phyloP scores from a whole-genome alignment of 192 early-diverging fungal species.

The Kickxella alabastrina region DNA sequence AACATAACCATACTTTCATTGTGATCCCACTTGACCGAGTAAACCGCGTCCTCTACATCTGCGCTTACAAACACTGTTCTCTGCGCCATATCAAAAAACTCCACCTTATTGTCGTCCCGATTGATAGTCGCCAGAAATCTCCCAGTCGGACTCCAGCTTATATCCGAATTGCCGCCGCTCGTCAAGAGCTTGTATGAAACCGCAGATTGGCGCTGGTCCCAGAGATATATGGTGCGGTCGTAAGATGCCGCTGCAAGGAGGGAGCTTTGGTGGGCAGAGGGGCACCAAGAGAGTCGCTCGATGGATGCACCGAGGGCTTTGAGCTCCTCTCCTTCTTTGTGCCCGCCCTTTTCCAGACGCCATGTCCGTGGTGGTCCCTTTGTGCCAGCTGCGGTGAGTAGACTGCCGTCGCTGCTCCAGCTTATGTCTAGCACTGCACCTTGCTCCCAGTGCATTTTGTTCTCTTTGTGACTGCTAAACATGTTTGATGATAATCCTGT shows the following conservation, averaged over 20 bases:
- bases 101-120: constrained; percentile 27
- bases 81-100: constrained; percentile 34
- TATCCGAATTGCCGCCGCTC: constrained; percentile 14
- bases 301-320: constrained; percentile 20
- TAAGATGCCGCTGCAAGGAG: constrained; percentile 32
- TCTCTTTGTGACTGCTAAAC: constrained; percentile 28
- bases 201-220: constrained; percentile 23
- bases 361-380: constrained; percentile 35
- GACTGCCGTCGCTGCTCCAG: constrained; percentile 49
- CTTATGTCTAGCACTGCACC: constrained; percentile 37
- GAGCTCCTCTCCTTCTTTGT: constrained; percentile 49
- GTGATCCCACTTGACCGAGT: constrained; percentile 20
- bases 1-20: constrained; percentile 26
- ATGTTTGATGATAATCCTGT: neutral
- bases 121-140: constrained; percentile 22
- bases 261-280: constrained; percentile 6
- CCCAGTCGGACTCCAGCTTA: constrained; percentile 38
- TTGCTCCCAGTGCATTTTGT: constrained; percentile 41
- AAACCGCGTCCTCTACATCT: constrained; percentile 15
- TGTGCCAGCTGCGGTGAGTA: constrained; percentile 32
- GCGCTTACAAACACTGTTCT: constrained; percentile 11
- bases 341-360: constrained; percentile 40
- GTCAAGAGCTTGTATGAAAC: constrained; percentile 13
- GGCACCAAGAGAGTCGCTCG: constrained; percentile 40
- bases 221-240: constrained; percentile 32